Evolutionary conservation across 176 grass and related monocot species (phyloP), one percentile per base, ranked within the genome.

Genomic region (Alloteropsis semialata): DNA sequence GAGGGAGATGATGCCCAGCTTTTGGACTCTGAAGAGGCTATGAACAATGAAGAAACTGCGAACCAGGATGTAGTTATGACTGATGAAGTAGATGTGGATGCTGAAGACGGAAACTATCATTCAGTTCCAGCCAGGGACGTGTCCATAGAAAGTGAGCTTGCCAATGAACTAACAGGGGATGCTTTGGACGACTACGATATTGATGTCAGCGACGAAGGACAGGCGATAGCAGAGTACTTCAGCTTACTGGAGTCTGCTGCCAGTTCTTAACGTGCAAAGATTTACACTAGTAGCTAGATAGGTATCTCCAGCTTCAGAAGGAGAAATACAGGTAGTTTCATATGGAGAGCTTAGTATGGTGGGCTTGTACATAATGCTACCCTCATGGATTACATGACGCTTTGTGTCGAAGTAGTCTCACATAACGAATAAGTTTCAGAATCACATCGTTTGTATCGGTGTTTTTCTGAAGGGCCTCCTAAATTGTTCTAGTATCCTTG

Each of bases 161-260:
- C 91, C 44, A 77, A 88, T 69, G 87, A 92, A 65, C 76, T 99
- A 34, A 90, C 65, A 6, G 93, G 96, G 18, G 91, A 99, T 60
- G 82, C 89, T 27, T 69, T 99, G 6, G 91, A 88, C 27, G 96
- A 99, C 79, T 99, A 99, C 32, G 93, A 99, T 82, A 86, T 99
- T 53, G 91, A 99, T 28, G 76, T 96, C 30, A 85, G 59, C 16
- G 81, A 88, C 5, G 96, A 99, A 92, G 96, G 93, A 1, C 82
- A 96, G 57, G 93, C 96, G 24, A 84, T 99, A 50, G 69, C 87
- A 45, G 91, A 99, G 85, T 99, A 99, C 78, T 33, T 88, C 58
- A 81, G 85, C 66, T 80, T 95, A 54, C 36, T 94, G 82, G 91
- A 93, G 54, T 85, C 91, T 27, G 79, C 74, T 85, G 29, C 81